Conservation (phyloP, 2,329 filamentous ascomycete genomes). For the Cladosporium sp. region DNA sequence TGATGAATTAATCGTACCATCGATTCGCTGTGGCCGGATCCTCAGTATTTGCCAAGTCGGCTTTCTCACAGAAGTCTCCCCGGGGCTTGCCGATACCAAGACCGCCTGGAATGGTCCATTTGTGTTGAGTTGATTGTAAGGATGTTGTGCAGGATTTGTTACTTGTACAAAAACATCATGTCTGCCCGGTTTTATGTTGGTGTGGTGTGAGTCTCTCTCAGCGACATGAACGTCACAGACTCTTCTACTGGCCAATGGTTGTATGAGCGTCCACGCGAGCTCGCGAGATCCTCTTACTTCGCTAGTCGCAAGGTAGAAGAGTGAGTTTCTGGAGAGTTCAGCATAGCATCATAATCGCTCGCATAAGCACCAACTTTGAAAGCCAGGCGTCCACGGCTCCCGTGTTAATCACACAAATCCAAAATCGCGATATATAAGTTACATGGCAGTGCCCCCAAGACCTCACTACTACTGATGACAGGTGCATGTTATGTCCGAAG, state of each 20-base stretch:
- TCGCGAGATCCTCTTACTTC: too few species aligned
- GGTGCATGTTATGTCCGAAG: not conserved
- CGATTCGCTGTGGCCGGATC: not conserved
- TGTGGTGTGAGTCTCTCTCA: not conserved
- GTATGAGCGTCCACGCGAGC: not conserved
- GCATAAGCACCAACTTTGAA: not conserved
- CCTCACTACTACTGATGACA: not conserved
- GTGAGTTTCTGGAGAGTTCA: not conserved
- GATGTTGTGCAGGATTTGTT: not conserved
- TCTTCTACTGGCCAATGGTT: not conserved
- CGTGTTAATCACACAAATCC: not conserved
- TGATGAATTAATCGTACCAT: not conserved
- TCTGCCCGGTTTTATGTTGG: not conserved
- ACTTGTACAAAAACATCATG: not conserved
- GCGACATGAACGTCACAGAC: not conserved
- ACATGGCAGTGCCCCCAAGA: not conserved
- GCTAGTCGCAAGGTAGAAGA: not conserved
- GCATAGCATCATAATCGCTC: not conserved
- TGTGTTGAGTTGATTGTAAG: not conserved
- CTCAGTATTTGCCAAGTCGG: not conserved
- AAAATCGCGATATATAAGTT: not conserved
- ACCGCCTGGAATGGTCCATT: not conserved
- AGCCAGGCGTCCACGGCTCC: not conserved
- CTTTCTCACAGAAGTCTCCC: not conserved
- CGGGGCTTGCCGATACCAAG: not conserved